Base-by-base conservation (phyloP, 192 early-diverging fungal genomes). In the Gorgonomyces haynaldii region DNA sequence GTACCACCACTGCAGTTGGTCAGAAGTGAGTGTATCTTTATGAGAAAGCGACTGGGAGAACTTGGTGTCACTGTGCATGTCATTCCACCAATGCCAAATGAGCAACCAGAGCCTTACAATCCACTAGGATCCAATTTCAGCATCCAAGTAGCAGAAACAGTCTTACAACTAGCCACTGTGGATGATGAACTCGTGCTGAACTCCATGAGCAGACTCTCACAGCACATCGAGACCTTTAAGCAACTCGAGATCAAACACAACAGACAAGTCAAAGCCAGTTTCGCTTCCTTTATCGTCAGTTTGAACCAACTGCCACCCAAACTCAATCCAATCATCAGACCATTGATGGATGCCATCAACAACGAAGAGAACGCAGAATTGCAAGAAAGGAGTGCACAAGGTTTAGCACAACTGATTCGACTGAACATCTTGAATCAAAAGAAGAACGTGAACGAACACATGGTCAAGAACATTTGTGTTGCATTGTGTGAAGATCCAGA, bases 331-430 rank as follows among this genome's bases (percentile, higher is more conserved):
- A 63, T 98, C 6, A 80, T 96, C 37, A 78, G 89, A 19, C 64
- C 82, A 37, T 60, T 98, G 22, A 96, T 95, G 89, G 78, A 82
- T 32, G 76, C 81, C 12, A 67, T 95, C 46, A 86, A 89, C 60
- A 57, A 54, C 29, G 82, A 85, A 56, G 50, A 34, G 7, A 70
- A 67, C 19, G 60, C 50, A 22, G 58, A 74, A 31, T 45, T 85
- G 22, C 82, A 85, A 50, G 16, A 37, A 23, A 67, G 82, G 7
- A 65, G 69, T 17, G 79, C 78, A 1, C 24, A 19, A 0, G 77
- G 81, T 21, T 70, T 78, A 0, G 63, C 65, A 1, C 60, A 62
- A 2, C 34, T 78, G 42, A 50, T 81, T 32, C 76, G 83, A 43
- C 66, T 84, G 26, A 86, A 81, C 28, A 29, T 64, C 0, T 47